These are phyloP conservation scores for Purpureocillium takamizusanense DNA, from an alignment of 2,329 filamentous ascomycete species.

Conservation along the genomic window DNA sequence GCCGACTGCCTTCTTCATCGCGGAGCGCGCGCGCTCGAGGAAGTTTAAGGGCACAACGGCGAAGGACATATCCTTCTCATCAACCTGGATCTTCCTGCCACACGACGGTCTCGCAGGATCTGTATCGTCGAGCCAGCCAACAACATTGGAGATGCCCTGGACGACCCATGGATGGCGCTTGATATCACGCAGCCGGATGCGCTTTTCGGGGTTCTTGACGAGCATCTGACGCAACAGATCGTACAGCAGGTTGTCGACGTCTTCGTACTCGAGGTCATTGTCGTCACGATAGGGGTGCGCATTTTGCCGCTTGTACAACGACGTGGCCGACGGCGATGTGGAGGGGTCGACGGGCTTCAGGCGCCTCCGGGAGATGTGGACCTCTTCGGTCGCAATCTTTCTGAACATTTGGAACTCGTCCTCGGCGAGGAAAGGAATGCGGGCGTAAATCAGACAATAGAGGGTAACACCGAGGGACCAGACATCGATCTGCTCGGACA, in stretches of 20 bases:
- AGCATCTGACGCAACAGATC: conserved; percentile 75
- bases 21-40: conserved; percentile 74
- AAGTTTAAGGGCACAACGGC: conserved; percentile 87
- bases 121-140: conserved; percentile 86
- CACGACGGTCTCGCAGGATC: conserved; percentile 71
- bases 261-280: conserved; percentile 74
- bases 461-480: conserved; percentile 96
- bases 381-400: conserved; percentile 85
- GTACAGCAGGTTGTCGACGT: conserved; percentile 68
- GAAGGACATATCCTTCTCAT: conserved; percentile 78
- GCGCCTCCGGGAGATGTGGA: conserved; percentile 75
- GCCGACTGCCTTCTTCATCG: conserved; percentile 57
- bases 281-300: conserved; percentile 64
- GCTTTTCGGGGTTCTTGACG: conserved; percentile 78
- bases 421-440: conserved; percentile 85
- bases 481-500: conserved; percentile 91
- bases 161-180: conserved; percentile 92
- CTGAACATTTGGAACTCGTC: conserved; percentile 89
- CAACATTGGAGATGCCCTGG: conserved; percentile 63
- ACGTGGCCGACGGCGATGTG: conserved; percentile 44
- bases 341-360: conserved; percentile 65
- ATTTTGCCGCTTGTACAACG: conserved; percentile 47
- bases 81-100: conserved; percentile 83
- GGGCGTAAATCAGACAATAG: conserved; percentile 89
- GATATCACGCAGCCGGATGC: conserved; percentile 84